Base-by-base conservation (phyloP, 1,139 yeast species). In the Yueomyces sp. region DNA sequence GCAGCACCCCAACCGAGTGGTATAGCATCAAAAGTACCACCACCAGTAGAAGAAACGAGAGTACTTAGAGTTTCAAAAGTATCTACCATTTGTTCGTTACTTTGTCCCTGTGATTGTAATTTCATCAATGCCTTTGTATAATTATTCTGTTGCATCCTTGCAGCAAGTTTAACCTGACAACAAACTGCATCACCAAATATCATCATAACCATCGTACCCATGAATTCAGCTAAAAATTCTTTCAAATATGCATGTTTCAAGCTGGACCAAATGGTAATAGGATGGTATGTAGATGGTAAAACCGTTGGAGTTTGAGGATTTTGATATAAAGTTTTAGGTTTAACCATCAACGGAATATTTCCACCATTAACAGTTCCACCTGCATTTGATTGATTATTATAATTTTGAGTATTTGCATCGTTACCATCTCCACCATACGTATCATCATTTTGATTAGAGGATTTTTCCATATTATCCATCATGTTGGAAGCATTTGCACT, bases 1-100 rank as follows among this genome's bases (percentile, higher is more conserved):
- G 74, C 76, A 36, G 70, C 63, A 39, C 73, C 77, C 76, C 76
- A 72, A 29, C 69, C 65, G 44, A 70, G 55, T 6, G 70, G 67
- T 44, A 71, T 59, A 27, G 67, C 63, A 40, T 64, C 67, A 44
- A 64, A 66, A 39, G 63, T 59, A 51, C 76, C 76, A 31, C 64
- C 63, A 3, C 51, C 46, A 31, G 61, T 40, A 42, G 55, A 39
- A 44, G 48, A 38, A 7, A 50, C 40, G 8, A 49, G 28, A 39
- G 50, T 44, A 39, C 47, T 47, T 36, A 55, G 39, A 28, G 57
- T 40, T 32, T 41, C 28, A 11, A 53, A 44, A 9, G 48, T 43
- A 29, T 46, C 45, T 9, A 46, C 36, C 8, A 50, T 39, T 11
- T 41, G 43, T 4, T 35, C 44, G 34, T 48, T 42, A 37, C 43